phyloP scores from a whole-genome alignment of 805 yeast species.

The Nakazawaea anatomiae region DNA sequence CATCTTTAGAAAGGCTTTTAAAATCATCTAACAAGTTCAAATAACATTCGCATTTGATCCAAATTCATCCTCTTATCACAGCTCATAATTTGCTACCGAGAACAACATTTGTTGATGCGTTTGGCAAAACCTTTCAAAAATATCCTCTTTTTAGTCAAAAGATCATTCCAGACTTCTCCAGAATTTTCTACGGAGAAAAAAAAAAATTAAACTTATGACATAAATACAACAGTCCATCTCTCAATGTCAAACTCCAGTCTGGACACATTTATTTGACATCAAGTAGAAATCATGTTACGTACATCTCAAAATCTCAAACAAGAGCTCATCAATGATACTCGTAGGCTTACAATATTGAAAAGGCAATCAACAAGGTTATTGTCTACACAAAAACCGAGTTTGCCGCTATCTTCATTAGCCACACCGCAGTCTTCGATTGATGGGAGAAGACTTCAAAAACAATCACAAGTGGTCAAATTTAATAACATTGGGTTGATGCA shows the following conservation, averaged over 20 bases:
- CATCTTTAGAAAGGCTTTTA: too few species aligned
- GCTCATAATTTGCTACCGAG: too few species aligned
- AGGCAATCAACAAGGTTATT: background rate
- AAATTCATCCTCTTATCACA: too few species aligned
- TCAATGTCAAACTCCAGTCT: background rate
- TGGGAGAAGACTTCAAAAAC: background rate
- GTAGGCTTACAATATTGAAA: background rate
- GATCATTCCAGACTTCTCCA: background rate
- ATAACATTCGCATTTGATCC: too few species aligned
- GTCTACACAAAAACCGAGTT: background rate
- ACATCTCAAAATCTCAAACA: background rate
- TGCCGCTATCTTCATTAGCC: background rate
- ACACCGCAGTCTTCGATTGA: background rate
- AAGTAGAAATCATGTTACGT: background rate
- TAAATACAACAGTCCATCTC: background rate
- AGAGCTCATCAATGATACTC: background rate
- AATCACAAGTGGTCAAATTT: background rate
- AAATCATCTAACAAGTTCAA: too few species aligned
- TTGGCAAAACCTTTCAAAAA: too few species aligned
- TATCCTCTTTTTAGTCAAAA: too few species aligned
- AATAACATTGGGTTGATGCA: background rate
- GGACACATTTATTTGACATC: background rate
- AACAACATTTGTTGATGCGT: too few species aligned
- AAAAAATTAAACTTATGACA: background rate
- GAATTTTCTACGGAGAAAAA: background rate